Conservation (phyloP, 108 stramenopile genomes). For the Mediolabrus comicus region DNA sequence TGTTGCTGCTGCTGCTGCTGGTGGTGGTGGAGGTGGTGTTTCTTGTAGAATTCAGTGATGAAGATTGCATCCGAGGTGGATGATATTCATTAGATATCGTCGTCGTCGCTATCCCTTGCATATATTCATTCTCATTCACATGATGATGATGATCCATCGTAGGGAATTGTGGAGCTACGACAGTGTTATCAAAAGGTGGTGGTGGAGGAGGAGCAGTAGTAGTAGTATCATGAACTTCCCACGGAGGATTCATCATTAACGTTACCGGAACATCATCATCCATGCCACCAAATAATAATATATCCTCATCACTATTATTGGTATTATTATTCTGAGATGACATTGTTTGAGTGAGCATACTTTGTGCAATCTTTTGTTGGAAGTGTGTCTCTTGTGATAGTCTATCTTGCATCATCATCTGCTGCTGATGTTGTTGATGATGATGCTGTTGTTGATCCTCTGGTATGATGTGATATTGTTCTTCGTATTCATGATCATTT, state of each 20-base stretch:
- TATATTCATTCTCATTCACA: too few species aligned
- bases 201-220: too few species aligned
- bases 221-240: neutral
- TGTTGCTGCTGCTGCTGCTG: neutral
- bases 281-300: neutral
- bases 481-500: neutral
- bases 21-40: neutral
- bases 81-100: neutral
- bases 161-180: neutral
- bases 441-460: neutral
- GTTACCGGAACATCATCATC: neutral
- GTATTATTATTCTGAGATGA: neutral
- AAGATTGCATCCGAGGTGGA: neutral
- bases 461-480: constrained; percentile 1
- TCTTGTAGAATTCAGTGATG: neutral
- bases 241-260: neutral
- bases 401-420: neutral
- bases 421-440: neutral
- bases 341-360: neutral
- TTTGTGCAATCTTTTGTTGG: constrained; percentile 1
- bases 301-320: neutral
- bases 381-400: neutral
- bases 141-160: neutral
- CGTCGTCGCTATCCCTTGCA: neutral
- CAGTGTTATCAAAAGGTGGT: too few species aligned